Evolutionary conservation across 805 yeast genomes (phyloP), one percentile per base, ranked within the genome.

Genomic region (Candida nitratophila): DNA sequence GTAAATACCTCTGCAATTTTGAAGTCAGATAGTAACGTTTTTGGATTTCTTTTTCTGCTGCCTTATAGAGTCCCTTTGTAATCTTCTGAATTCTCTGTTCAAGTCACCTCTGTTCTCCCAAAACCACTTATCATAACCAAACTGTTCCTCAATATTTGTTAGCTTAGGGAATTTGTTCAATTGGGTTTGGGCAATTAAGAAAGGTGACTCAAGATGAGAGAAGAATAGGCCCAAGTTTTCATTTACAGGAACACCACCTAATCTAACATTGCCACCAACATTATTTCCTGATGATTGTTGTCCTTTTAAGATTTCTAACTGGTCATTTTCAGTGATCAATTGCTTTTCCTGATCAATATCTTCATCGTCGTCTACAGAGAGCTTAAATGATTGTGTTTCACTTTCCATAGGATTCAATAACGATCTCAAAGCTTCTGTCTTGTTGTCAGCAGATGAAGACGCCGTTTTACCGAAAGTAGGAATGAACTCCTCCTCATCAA

Each of bases 131-230:
- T 83, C 88, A 77, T 91, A 89, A 10, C 66, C 67, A 19, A 70
- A 64, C 3, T 55, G 55, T 12, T 57, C 60, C 14, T 51, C 54
- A 1, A 52, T 46, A 16, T 55, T 48, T 11, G 59, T 54, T 29
- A 70, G 61, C n/a, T 60, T 55, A 8, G 74, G 69, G 31, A 84
- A 52, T 54, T 79, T 83, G 46, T 75, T 76, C 40, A 88, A 60
- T 59, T 86, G 96, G 0, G 96, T 73, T 64, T 90, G 98, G 0
- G 96, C 82, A 41, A 76, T 77, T 50, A 91, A 68, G 64, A 87
- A 91, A 1, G 96, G 96, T 1, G 97, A 90, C 17, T 84, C 84
- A 12, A 71, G 66, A 59, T 91, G 97, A 2, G 83, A 67, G 74
- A 95, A 91, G 61, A 91, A 90, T 31, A 89, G 66, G 8, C 87